Evolutionary conservation across 1,284 basidiomycete genomes (phyloP), one percentile per base, ranked within the genome.

Genomic region (Trametes pubescens): DNA sequence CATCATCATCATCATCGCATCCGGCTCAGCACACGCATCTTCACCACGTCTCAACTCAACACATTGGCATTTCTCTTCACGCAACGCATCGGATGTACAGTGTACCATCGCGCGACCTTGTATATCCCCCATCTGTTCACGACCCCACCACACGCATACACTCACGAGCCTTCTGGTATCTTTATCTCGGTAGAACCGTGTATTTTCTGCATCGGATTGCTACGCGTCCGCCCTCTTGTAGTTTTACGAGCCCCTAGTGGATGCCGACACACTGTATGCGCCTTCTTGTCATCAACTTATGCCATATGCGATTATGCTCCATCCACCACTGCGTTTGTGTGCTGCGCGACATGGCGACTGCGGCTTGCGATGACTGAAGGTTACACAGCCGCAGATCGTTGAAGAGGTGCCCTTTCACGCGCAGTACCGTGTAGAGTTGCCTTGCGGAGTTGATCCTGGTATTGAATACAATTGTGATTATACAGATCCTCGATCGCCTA

Each of bases 181-280:
- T 69, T 76, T 76, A 76, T 76, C 72, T 76, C 75, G 73, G 74
- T 75, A 68, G 74, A 74, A 52, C 73, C 72, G 75, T 73, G 72
- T 74, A 69, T 65, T 34, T 55, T 64, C 40, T 40, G 34, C 56
- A 49, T 43, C 40, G 57, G 61, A 59, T 51, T 38, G 52, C 57
- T 18, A 56, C 38, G 57, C 52, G 52, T 32, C 46, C 57, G 22
- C 47, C 18, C 51, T 43, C 44, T 40, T 54, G 52, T 54, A 40
- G 52, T 53, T 46, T 29, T 46, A 56, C 40, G 51, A 59, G 18
- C 51, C 63, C 63, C 37, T 49, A 64, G 62, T 21, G 63, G 63
- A 32, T 32, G 29, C 29, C 29, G 29, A 32, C 32, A 56, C 61
- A 43, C 18, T 57, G 51, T 61, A 65, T 65, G 63, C 63, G 32